These are phyloP conservation scores for Nigrospora osmanthi DNA, from an alignment of 2,329 filamentous ascomycete species.

Conservation along the genomic window DNA sequence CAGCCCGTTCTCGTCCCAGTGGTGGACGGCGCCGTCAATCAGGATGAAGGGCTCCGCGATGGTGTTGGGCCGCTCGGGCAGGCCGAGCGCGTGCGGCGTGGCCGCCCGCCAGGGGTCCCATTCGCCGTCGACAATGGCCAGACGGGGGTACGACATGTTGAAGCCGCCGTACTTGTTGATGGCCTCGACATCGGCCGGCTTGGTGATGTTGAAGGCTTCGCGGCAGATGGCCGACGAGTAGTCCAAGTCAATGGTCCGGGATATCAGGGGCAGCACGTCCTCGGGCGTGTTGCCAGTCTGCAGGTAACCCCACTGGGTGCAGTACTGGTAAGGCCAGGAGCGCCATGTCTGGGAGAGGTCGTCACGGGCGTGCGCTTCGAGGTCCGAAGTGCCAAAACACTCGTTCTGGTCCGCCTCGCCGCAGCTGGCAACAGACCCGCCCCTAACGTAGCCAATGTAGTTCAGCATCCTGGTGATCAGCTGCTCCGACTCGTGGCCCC, in stretches of 20 bases:
- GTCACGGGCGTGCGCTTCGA: constrained; percentile 23
- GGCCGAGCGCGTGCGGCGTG: constrained; percentile 59
- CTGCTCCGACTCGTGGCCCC: constrained; percentile 24
- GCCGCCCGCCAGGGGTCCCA: constrained; percentile 75
- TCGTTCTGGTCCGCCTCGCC: constrained; percentile 20
- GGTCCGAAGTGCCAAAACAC: constrained; percentile 28
- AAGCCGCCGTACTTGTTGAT: constrained; percentile 75
- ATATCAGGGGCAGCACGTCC: constrained; percentile 60
- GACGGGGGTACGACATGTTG: constrained; percentile 62
- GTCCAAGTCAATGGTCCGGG: constrained; percentile 58
- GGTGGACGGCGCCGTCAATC: constrained; percentile 66
- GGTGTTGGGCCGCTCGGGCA: constrained; percentile 50
- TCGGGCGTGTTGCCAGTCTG: constrained; percentile 63
- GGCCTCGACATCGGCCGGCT: constrained; percentile 50
- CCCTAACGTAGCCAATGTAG: constrained; percentile 37
- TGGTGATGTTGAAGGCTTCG: constrained; percentile 61
- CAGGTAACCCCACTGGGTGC: constrained; percentile 65
- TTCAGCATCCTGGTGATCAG: constrained; percentile 40
- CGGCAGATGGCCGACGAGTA: constrained; percentile 57
- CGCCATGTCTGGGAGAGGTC: constrained; percentile 32
- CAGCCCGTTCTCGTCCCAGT: constrained; percentile 69
- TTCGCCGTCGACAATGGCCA: constrained; percentile 72
- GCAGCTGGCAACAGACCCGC: constrained; percentile 16
- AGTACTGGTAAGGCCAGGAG: constrained; percentile 46
- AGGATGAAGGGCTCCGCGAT: constrained; percentile 61